Evolutionary conservation across 78 protist genomes (phyloP).

Genomic region (Goniomonas avonlea): DNA sequence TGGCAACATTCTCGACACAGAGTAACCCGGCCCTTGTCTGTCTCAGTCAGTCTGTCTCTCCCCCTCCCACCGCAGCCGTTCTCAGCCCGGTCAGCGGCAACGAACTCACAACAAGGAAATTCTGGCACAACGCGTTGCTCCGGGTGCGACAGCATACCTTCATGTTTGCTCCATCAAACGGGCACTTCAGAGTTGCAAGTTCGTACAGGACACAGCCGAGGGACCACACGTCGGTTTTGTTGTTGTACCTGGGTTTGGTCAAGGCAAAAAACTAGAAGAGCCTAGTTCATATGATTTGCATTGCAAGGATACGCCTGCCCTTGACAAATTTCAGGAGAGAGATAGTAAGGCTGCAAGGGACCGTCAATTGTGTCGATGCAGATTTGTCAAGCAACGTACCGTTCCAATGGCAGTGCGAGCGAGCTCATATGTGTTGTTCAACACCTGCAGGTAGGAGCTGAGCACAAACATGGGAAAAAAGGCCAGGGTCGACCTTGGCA

Average conservation of each 20-base stretch:
- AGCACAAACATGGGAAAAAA: no score
- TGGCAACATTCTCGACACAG: no score
- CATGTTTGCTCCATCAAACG: constrained; percentile 15
- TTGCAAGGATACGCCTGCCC: neutral
- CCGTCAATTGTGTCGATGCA: no score
- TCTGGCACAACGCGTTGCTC: no score
- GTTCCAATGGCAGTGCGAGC: constrained; percentile 40
- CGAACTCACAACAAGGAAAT: no score
- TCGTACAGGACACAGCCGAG: constrained; percentile 3
- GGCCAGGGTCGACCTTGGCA: no score
- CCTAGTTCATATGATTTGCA: neutral
- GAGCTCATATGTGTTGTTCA: constrained; percentile 1
- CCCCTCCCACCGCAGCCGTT: no score
- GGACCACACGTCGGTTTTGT: constrained; percentile 24
- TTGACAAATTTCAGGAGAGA: constrained; percentile 30
- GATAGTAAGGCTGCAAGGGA: constrained; percentile 37
- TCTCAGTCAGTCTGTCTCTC: no score
- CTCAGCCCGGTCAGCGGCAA: no score
- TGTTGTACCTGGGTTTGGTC: constrained; percentile 33
- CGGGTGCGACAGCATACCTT: no score
- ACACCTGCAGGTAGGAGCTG: no score
- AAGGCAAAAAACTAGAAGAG: neutral
- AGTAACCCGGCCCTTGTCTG: no score
- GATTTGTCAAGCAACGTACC: neutral
- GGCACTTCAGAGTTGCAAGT: constrained; percentile 20